Evolutionary conservation across 2,329 filamentous ascomycete species (phyloP).

Genomic region (Colletotrichum musicola): DNA sequence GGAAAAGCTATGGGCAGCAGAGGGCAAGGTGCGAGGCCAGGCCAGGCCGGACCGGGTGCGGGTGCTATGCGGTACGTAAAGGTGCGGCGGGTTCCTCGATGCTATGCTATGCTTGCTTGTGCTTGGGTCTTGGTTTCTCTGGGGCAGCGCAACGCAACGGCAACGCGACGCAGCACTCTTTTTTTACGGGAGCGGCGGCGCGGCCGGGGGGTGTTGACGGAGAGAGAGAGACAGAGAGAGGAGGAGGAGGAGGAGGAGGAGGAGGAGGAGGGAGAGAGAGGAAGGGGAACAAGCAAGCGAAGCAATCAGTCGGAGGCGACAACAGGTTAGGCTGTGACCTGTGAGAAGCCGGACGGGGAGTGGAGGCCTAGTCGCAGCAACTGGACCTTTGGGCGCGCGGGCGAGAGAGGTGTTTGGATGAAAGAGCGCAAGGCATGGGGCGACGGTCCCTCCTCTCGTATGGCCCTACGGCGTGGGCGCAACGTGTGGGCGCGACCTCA

Average conservation of each 20-base stretch:
- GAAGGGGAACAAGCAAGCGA: slow-evolving; percentile 16
- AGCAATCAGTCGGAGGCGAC: slow-evolving; percentile 26
- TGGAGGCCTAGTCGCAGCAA: slow-evolving; percentile 19
- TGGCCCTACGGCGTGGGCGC: slow-evolving; percentile 12
- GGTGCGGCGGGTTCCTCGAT: slow-evolving; percentile 17
- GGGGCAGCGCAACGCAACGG: slow-evolving; percentile 29
- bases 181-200: slow-evolving; percentile 23
- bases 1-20: slow-evolving; percentile 50
- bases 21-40: slow-evolving; percentile 25
- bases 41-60: slow-evolving; percentile 17
- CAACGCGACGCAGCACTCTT: slow-evolving; percentile 2
- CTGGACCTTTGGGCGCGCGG: slow-evolving; percentile 15
- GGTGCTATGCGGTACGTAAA: background rate
- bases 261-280: background rate
- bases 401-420: slow-evolving; percentile 29
- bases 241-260: no score
- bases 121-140: background rate
- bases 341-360: slow-evolving; percentile 35
- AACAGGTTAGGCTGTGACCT: slow-evolving; percentile 15
- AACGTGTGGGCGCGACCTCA: slow-evolving; percentile 8
- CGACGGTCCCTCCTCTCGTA: slow-evolving; percentile 11
- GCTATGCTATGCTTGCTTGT: slow-evolving; percentile 28
- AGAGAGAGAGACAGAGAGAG: no score
- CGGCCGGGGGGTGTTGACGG: background rate
- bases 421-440: slow-evolving; percentile 30